Percentiles rank a stretch among this genome's conserved stretches.
These are phyloP conservation scores for Echria macrotheca DNA, from an alignment of 495 filamentous ascomycete species.

Conservation along the genomic window DNA sequence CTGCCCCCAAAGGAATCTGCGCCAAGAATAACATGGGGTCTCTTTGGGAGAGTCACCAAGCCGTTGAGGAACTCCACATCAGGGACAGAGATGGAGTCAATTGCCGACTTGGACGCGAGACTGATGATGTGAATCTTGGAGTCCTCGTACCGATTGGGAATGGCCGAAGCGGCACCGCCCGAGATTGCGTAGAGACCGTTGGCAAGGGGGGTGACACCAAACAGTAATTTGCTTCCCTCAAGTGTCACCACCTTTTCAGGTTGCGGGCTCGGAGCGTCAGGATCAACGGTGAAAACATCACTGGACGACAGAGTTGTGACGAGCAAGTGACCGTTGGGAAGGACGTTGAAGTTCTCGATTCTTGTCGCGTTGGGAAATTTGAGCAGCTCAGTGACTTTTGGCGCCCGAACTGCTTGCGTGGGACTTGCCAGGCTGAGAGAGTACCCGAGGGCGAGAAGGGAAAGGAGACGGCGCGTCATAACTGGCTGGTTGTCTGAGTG, in stretches of 20 bases:
- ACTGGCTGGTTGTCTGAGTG: too few species aligned
- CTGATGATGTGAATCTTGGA: constrained; percentile 21
- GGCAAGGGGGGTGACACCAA: constrained; percentile 27
- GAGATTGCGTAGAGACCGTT: constrained; percentile 28
- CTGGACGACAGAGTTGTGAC: background rate
- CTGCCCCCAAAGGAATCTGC: constrained; percentile 32
- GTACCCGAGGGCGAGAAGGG: too few species aligned
- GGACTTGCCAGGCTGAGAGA: too few species aligned
- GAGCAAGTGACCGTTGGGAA: constrained; percentile 1
- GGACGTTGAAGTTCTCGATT: constrained; percentile 2
- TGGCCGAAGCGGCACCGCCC: constrained; percentile 13
- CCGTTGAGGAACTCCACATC: constrained; percentile 28
- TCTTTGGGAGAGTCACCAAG: constrained; percentile 14
- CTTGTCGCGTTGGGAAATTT: background rate
- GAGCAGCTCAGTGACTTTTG: background rate
- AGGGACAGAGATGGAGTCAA: constrained; percentile 12
- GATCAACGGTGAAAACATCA: constrained; percentile 23
- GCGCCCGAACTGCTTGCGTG: too few species aligned
- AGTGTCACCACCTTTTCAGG: constrained; percentile 28
- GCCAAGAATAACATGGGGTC: constrained; percentile 14
- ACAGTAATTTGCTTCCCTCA: constrained; percentile 22
- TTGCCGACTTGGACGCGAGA: constrained; percentile 2
- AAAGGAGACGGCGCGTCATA: too few species aligned
- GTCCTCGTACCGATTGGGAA: background rate
- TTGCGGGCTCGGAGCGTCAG: constrained; percentile 10